Percentiles rank a stretch among this genome's conserved stretches.
These are phyloP conservation scores for Apiospora koreana DNA, from an alignment of 2,329 filamentous ascomycete genomes.

Conservation along the genomic window DNA sequence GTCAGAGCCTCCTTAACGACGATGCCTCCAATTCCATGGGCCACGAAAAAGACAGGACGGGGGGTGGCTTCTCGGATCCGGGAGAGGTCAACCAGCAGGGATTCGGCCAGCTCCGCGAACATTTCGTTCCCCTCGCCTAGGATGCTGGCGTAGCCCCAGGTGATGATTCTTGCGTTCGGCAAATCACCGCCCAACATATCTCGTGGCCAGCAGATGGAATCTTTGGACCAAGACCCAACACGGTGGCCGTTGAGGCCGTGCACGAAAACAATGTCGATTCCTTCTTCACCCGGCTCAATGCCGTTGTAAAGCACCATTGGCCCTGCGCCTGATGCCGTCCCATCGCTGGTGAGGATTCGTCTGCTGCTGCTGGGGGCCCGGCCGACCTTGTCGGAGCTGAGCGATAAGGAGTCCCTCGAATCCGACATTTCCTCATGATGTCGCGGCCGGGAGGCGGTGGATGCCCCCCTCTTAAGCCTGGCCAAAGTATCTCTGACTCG, in stretches of 20 bases:
- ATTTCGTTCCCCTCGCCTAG: not conserved
- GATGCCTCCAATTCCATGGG: constrained; percentile 16
- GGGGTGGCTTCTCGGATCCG: not conserved
- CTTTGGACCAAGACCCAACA: constrained; percentile 13
- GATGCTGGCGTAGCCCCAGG: constrained; percentile 11
- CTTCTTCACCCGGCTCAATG: not conserved
- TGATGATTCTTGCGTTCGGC: constrained; percentile 13
- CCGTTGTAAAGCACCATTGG: constrained; percentile 10
- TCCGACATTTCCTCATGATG: not conserved
- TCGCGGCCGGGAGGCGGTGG: not conserved
- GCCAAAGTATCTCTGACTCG: constrained; percentile 10
- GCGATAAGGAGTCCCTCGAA: not conserved
- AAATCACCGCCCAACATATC: constrained; percentile 14
- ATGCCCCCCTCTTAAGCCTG: constrained; percentile 5
- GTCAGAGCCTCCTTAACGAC: constrained; percentile 17
- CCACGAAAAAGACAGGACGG: constrained; percentile 15
- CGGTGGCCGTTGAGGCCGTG: constrained; percentile 15
- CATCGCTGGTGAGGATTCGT: not conserved
- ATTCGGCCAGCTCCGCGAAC: constrained; percentile 7
- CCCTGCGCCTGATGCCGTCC: not conserved
- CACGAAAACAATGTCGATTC: constrained; percentile 16
- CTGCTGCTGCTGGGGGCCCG: not conserved
- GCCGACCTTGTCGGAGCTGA: not conserved
- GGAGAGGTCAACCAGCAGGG: constrained; percentile 11
- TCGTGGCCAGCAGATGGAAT: constrained; percentile 16